These are phyloP conservation scores for Colletotrichum magnum DNA, from an alignment of 2,329 filamentous ascomycete genomes.

Conservation along the genomic window DNA sequence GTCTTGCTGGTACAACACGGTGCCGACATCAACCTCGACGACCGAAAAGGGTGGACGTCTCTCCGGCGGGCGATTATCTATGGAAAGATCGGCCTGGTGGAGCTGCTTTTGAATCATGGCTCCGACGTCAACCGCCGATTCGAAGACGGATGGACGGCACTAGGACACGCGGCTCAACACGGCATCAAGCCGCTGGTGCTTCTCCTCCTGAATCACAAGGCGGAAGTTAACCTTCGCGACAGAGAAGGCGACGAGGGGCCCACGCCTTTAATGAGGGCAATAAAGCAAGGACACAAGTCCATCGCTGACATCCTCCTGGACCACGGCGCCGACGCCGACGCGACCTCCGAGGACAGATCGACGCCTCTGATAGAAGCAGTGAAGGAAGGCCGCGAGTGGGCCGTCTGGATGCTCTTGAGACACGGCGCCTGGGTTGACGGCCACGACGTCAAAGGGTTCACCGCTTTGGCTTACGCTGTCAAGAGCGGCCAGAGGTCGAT, in stretches of 20 bases:
- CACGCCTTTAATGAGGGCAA: not conserved
- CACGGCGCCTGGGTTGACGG: not conserved
- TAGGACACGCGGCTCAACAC: not conserved
- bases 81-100: not conserved
- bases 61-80: not conserved
- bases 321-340: not conserved
- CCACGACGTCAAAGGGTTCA: too few species aligned
- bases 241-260: not conserved
- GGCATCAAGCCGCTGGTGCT: not conserved
- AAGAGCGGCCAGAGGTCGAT: not conserved
- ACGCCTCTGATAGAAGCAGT: not conserved
- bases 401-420: not conserved
- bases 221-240: not conserved
- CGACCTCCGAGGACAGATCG: not conserved
- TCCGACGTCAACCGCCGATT: not conserved
- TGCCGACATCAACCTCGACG: not conserved
- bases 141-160: not conserved
- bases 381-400: not conserved
- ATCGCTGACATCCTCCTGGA: not conserved
- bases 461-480: not conserved
- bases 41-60: not conserved
- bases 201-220: not conserved
- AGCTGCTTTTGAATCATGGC: not conserved
- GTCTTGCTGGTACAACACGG: not conserved
- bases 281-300: not conserved